phyloP scores from a whole-genome alignment of 202 grass and related monocot genomes.

The Saccharum hybrid region DNA sequence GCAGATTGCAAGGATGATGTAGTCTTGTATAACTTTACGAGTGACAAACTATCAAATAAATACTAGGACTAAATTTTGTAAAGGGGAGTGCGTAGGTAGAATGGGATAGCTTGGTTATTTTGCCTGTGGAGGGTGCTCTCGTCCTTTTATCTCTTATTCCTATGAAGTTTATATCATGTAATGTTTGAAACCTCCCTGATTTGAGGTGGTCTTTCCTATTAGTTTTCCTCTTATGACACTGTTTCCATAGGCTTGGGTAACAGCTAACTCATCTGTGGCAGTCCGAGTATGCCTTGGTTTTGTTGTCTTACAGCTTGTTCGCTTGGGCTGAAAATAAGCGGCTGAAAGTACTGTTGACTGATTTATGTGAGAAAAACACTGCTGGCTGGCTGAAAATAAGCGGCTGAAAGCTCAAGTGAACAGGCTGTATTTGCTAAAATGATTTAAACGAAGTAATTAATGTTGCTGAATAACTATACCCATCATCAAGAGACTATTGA shows the following conservation, averaged over 20 bases:
- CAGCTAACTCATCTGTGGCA: neutral
- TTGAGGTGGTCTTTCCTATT: conserved; percentile 27
- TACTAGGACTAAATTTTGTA: conserved; percentile 15
- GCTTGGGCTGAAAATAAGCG: no score
- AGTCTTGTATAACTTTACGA: neutral
- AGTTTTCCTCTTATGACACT: neutral
- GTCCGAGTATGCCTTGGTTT: neutral
- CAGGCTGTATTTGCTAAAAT: neutral
- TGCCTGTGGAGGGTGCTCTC: neutral
- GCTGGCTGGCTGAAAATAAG: no score
- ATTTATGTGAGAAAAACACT: no score
- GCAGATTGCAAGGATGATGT: neutral
- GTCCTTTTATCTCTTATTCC: neutral
- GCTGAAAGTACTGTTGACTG: no score
- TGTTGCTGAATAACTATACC: neutral
- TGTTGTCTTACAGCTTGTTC: neutral
- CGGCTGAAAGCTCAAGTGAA: no score
- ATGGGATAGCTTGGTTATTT: conserved; percentile 11
- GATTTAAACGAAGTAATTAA: neutral
- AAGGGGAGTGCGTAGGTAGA: neutral
- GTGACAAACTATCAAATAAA: neutral
- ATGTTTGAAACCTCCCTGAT: neutral
- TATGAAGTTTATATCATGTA: neutral
- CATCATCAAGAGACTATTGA: neutral
- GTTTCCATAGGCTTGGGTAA: neutral